These are phyloP conservation scores for Malassezia japonica DNA, from an alignment of 1,284 basidiomycete species.

Conservation along the genomic window DNA sequence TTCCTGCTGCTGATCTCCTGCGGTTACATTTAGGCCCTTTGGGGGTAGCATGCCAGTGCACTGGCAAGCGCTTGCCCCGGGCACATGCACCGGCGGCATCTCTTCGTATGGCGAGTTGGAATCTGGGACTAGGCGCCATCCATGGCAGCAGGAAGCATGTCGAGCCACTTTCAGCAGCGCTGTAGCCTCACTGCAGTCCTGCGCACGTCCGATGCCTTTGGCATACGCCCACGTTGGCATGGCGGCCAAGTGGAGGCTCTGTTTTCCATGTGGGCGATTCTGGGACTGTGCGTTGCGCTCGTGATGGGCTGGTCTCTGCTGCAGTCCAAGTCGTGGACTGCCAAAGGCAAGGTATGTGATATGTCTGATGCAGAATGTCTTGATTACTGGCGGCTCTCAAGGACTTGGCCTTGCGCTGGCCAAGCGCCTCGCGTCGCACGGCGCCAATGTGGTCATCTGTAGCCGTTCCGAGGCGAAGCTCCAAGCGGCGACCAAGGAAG, in stretches of 20 bases:
- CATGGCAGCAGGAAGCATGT: conserved; percentile 12
- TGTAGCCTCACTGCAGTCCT: neutral
- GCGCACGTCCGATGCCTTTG: neutral
- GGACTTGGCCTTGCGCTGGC: conserved; percentile 70
- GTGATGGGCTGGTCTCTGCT: too few species aligned
- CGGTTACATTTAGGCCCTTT: neutral
- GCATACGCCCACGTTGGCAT: conserved; percentile 8
- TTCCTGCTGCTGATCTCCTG: neutral
- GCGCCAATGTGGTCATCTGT: conserved; percentile 72
- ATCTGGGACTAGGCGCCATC: conserved; percentile 4
- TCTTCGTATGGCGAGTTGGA: conserved; percentile 1
- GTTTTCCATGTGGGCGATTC: too few species aligned
- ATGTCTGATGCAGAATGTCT: conserved; percentile 21
- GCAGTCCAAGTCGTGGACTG: neutral
- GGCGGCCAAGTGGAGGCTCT: neutral
- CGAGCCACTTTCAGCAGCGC: conserved; percentile 17
- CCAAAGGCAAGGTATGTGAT: conserved; percentile 1
- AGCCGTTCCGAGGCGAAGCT: conserved; percentile 62
- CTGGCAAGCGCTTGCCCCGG: neutral
- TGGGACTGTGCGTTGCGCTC: neutral
- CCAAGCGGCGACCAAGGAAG: conserved; percentile 54
- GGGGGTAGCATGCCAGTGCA: conserved; percentile 10
- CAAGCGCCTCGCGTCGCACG: conserved; percentile 59
- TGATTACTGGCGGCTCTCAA: conserved; percentile 68
- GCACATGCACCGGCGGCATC: neutral